Percentiles rank a stretch among this genome's conserved stretches.
These are phyloP conservation scores for Fusarium denticulatum DNA, from an alignment of 2,329 filamentous ascomycete genomes.

Conservation along the genomic window DNA sequence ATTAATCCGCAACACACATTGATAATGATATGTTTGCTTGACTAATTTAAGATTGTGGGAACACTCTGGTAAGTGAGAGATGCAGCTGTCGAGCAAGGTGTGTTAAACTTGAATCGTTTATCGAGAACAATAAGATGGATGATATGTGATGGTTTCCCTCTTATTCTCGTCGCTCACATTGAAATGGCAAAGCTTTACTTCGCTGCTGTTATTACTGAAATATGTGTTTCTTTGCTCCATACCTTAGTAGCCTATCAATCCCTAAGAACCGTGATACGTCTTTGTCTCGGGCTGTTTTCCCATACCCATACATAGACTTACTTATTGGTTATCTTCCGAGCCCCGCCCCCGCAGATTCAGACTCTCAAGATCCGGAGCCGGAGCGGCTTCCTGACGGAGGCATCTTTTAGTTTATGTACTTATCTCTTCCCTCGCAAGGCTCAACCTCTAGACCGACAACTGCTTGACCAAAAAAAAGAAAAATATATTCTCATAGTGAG, in stretches of 20 bases:
- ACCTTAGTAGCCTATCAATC: not conserved
- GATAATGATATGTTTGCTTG: not conserved
- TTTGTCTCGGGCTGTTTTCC: not conserved
- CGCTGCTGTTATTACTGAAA: not conserved
- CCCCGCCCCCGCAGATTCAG: constrained; percentile 37
- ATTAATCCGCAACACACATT: not conserved
- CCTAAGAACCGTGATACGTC: not conserved
- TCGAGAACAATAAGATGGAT: not conserved
- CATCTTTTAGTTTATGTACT: not conserved
- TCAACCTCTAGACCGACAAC: not conserved
- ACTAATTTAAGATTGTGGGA: no score
- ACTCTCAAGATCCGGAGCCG: constrained; percentile 28
- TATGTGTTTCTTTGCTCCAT: not conserved
- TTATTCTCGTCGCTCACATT: not conserved
- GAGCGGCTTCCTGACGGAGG: constrained; percentile 31
- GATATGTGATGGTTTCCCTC: not conserved
- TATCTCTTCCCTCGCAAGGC: constrained; percentile 6
- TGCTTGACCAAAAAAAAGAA: not conserved
- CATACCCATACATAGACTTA: not conserved
- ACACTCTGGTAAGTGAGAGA: not conserved
- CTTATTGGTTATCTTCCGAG: constrained; percentile 9
- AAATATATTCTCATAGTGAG: not conserved
- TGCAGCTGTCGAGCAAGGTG: not conserved
- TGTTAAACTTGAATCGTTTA: not conserved
- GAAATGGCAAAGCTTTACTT: not conserved